Percentiles rank a stretch among this genome's conserved stretches.
Conservation (phyloP, 257 asterid species). For the Primulina tabacum region DNA sequence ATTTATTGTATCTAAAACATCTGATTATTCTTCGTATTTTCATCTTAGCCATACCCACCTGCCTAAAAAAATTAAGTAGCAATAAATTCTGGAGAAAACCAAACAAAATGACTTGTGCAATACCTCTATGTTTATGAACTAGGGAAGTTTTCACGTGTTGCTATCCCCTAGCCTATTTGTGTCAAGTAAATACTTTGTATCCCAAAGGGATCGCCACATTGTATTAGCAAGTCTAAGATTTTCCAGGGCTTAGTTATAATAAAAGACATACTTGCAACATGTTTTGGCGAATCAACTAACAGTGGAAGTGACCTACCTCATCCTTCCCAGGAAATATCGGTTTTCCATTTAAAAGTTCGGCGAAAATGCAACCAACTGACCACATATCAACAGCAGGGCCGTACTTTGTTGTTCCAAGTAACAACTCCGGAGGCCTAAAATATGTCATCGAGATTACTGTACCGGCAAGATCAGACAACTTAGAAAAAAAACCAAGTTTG, state of each 20-base stretch:
- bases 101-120: background rate
- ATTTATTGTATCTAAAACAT: background rate
- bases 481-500: background rate
- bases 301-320: constrained; percentile 58
- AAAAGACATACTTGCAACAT: background rate
- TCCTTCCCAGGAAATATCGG: constrained; percentile 90
- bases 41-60: background rate
- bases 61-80: background rate
- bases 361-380: constrained; percentile 95
- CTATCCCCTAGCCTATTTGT: background rate
- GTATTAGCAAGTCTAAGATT: background rate
- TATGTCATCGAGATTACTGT: constrained; percentile 15
- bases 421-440: constrained; percentile 82
- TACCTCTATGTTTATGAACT: background rate
- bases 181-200: background rate
- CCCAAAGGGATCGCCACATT: background rate
- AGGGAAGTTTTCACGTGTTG: background rate
- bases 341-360: constrained; percentile 82
- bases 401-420: constrained; percentile 81
- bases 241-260: background rate
- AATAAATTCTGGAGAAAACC: background rate
- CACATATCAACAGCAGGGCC: constrained; percentile 97
- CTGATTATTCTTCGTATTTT: background rate
- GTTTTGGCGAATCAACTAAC: constrained; percentile 23
- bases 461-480: background rate